Evolutionary conservation across 441 rosid species (phyloP), one percentile per base, ranked within the genome.

Genomic region (Daphne laureola): DNA sequence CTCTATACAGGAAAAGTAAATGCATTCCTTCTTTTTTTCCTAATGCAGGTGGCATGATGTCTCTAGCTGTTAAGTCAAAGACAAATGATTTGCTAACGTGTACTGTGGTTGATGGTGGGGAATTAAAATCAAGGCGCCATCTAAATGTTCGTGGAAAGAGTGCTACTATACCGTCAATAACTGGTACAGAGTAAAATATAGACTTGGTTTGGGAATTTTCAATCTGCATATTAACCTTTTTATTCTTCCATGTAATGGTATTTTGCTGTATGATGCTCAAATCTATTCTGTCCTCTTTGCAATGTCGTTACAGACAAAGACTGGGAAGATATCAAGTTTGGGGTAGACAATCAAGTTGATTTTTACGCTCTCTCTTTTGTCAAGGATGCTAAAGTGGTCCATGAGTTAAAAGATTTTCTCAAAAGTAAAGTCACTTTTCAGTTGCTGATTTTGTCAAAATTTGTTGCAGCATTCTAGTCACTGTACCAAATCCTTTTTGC

Each of bases 251-350:
- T 31, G 11, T 31, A 31, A 31, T 31, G 8, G 2, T 31, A 31
- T 31, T 31, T 7, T 31, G 38, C 38, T 31, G 38, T 21, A 21
- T 21, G 25, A 21, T 21, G 25, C 27, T 50, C 18, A 45, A 25
- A 42, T 44, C 7, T 21, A 6, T 42, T 40, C 44, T 61, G 14
- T 41, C 45, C 25, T 26, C 31, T 49, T 53, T 18, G 6, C 40
- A 49, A 38, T 17, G 48, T 44, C 26, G 27, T 53, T 26, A 51
- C 79, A 91, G 98, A 86, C 58, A 91, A 86, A 71, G 96, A 91
- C 73, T 91, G 98, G 96, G 98, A 86, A 72, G 98, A 91, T 71
- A 91, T 91, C 44, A 91, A 88, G 70, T 91, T 91, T 66, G 96
- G 98, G 55, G 93, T 91, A 69, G 98, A 91, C 67, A 88, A 91